Evolutionary conservation across 371 early-diverging fungal species (phyloP), one percentile per base, ranked within the genome.

Genomic region (Lichtheimia hyalospora): DNA sequence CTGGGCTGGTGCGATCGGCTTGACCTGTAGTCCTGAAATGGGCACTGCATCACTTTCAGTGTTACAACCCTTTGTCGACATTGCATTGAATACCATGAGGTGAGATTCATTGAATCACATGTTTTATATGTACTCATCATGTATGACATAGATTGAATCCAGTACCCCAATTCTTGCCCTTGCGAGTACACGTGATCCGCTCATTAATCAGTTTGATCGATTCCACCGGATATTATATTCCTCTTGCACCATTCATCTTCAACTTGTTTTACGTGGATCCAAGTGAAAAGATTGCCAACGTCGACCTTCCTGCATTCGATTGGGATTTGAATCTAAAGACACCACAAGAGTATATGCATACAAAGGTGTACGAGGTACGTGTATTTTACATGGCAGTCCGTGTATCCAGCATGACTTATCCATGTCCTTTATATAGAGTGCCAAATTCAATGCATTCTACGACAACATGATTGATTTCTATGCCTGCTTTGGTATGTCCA

Each of bases 161-260:
- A 20, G 89, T 91, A 2, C 70, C 91, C 14, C 89, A 90, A 63
- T 95, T 91, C 77, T 88, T 94, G 70, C 97, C 98, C 27, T 75
- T 95, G 46, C 92, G 95, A 21, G 87, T 96, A 65, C 94, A 95
- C 67, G 79, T 92, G 56, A 63, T 95, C 16, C 82, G 83, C 49
- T 73, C 88, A 27, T 64, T 97, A 52, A 83, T 86, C 40, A 88
- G 86, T 12, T 52, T 96, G 53, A 75, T 84, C 15, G 81, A 87
- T 60, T 40, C 66, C 21, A 76, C 80, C 12, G 80, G 77, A 2
- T 74, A 58, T 54, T 80, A 69, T 63, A 63, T 80, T 54, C 80
- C 80, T 53, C 61, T 80, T 24, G 75, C 73, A 18, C 63, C 77
- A 0, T 69, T 62, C 50, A 51, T 76, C 2, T 76, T 76, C 66